These are phyloP conservation scores for Erodium moschatum DNA, from an alignment of 441 rosid species.

Conservation along the genomic window DNA sequence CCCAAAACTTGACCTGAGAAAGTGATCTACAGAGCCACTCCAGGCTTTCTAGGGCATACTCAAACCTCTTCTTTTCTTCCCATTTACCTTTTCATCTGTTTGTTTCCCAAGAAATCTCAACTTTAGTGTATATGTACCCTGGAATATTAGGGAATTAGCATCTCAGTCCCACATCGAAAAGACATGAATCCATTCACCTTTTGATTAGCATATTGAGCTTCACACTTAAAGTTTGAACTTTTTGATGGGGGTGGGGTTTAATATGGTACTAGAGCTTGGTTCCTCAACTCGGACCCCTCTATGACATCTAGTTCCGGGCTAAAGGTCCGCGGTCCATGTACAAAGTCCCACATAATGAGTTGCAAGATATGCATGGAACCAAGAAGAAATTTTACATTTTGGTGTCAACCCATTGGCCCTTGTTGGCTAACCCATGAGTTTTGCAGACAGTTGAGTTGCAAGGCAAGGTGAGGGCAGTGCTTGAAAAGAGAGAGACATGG, in stretches of 20 bases:
- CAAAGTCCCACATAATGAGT: too few species aligned
- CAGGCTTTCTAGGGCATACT: neutral
- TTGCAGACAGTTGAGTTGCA: conserved; percentile 5
- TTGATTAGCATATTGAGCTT: too few species aligned
- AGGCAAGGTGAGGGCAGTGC: neutral
- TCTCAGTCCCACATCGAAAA: too few species aligned
- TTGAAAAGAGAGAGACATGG: neutral
- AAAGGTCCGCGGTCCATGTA: too few species aligned
- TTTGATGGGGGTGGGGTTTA: neutral
- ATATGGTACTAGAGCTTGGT: too few species aligned
- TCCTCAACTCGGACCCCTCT: too few species aligned
- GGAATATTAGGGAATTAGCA: neutral
- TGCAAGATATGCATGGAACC: neutral
- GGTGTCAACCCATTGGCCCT: neutral
- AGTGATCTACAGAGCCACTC: neutral
- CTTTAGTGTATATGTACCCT: neutral
- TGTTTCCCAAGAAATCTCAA: too few species aligned
- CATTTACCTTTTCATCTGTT: neutral
- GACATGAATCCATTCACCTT: too few species aligned
- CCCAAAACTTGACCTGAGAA: neutral
- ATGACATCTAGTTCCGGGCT: too few species aligned
- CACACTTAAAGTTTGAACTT: too few species aligned
- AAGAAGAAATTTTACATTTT: too few species aligned
- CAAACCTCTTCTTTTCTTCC: neutral
- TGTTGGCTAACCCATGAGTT: neutral